Percentiles rank a stretch among this genome's conserved stretches.
Conservation (phyloP, 345 rosid genomes). For the Pistacia integerrima region DNA sequence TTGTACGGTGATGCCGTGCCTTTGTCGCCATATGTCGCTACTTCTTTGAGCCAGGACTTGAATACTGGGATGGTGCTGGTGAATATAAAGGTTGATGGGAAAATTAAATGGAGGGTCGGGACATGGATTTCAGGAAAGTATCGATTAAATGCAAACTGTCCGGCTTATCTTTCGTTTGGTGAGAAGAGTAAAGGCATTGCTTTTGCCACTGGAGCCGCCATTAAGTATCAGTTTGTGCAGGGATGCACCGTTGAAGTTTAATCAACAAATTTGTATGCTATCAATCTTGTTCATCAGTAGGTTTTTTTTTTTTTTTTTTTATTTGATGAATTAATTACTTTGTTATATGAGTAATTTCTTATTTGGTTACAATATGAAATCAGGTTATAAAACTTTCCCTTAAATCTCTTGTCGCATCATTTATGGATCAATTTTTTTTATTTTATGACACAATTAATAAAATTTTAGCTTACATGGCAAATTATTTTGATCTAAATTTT, state of each 20-base stretch:
- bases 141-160: slow-evolving; percentile 60
- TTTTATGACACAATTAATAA: no score
- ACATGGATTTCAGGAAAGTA: slow-evolving; percentile 72
- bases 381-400: no score
- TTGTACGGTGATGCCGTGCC: slow-evolving; percentile 55
- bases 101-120: slow-evolving; percentile 73
- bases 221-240: slow-evolving; percentile 57
- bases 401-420: no score
- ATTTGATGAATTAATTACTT: no score
- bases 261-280: not conserved
- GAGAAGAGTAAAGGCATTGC: slow-evolving; percentile 19
- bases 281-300: slow-evolving; percentile 4
- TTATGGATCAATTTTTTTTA: no score
- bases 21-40: slow-evolving; percentile 39
- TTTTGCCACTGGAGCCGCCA: slow-evolving; percentile 22
- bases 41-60: slow-evolving; percentile 51
- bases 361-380: no score
- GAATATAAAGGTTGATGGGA: slow-evolving; percentile 56
- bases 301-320: not conserved
- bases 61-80: slow-evolving; percentile 56
- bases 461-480: no score
- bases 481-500: no score
- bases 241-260: slow-evolving; percentile 62
- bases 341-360: not conserved
- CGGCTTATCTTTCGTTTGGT: slow-evolving; percentile 42